Percentiles rank a stretch among this genome's conserved stretches.
Evolutionary conservation across 129 eudicot species (phyloP).

Genomic region (Oenanthe sinensis): DNA sequence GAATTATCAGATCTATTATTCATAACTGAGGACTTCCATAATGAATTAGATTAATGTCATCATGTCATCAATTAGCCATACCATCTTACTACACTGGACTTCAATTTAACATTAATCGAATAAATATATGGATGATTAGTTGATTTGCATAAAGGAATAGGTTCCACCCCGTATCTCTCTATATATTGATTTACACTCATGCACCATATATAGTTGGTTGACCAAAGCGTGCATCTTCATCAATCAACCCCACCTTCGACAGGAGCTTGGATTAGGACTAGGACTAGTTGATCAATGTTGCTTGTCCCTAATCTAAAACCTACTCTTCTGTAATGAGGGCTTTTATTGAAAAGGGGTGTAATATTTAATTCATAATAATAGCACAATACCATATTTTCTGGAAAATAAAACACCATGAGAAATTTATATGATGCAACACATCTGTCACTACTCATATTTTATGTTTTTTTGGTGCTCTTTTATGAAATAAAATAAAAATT

Average conservation of each 20-base stretch:
- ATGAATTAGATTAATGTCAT: not conserved
- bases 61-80: not conserved
- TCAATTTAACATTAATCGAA: not conserved
- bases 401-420: too few relatives aligned
- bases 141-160: not conserved
- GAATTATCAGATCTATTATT: too few relatives aligned
- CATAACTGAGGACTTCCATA: too few relatives aligned
- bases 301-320: conserved; percentile 3
- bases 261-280: not conserved
- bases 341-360: too few relatives aligned
- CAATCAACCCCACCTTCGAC: not conserved
- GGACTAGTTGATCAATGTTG: not conserved
- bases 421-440: too few relatives aligned
- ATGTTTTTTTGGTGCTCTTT: too few relatives aligned
- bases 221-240: conserved; percentile 5
- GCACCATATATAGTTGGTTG: not conserved
- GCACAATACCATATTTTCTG: too few relatives aligned
- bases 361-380: too few relatives aligned
- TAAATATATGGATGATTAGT: not conserved
- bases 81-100: not conserved
- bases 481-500: too few relatives aligned
- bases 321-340: too few relatives aligned
- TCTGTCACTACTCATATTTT: too few relatives aligned
- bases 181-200: not conserved
- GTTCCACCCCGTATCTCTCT: not conserved